Base-by-base conservation (phyloP, 495 filamentous ascomycete species). In the Cercophora samala region DNA sequence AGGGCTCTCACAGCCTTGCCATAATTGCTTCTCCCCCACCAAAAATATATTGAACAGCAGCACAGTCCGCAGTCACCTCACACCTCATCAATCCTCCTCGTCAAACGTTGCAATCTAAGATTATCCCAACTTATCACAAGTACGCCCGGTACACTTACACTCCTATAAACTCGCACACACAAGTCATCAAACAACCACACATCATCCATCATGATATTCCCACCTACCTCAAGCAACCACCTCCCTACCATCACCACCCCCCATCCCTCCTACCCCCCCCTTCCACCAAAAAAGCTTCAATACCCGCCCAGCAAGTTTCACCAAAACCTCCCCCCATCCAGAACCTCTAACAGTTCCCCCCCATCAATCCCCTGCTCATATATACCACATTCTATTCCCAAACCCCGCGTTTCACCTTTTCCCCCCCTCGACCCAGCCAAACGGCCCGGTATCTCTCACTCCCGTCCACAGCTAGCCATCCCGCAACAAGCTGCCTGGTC, bases 371-470 rank as follows among this genome's bases (percentile, higher is more conserved):
- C 37, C 37, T 46, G 37, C 11, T 9, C 37, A 46, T 46, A 46
- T 46, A 46, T 46, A 46, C 37, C 8, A 46, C 37, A n/a, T n/a
- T n/a, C 9, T 13, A 46, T 46, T 56, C 17, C 15, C 52, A 17
- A 56, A 21, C 53, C 64, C 64, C 64, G 64, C 65, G 67, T 66
- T 69, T 66, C 64, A 66, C 11, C 60, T 55, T 66, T 51, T 4
- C 0, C 13, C 13, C 37, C 37, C 13, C 9, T 46, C 37, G 37
- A 46, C 37, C 37, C 37, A 46, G 13, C 37, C 15, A 13, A 22
- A 26, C 65, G 60, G 65, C 54, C 65, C 60, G 60, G 60, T 59
- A 19, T 64, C 15, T 64, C 66, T 64, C 56, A 17, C 66, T 26
- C 62, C 55, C 25, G 11, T 17, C 53, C n/a, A 37, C 8, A 1